Evolutionary conservation across 441 rosid species (phyloP).

Genomic region (Pelargonium australe): DNA sequence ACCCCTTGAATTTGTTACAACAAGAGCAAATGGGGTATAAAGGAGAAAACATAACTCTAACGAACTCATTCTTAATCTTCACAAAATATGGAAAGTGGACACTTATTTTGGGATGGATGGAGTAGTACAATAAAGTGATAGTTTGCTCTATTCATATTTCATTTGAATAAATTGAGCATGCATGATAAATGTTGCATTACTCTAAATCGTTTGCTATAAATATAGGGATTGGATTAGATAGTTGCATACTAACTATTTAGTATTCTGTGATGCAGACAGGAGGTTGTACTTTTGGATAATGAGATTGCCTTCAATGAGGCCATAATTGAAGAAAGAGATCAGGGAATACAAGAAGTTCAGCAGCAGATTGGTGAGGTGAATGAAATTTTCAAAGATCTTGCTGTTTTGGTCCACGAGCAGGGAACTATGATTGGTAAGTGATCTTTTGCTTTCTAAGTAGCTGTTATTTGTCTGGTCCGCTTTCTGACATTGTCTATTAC

Average conservation of each 20-base stretch:
- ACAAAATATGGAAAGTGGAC: too few species aligned
- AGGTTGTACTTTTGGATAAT: slow-evolving; percentile 48
- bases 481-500: slow-evolving; percentile 4
- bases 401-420: slow-evolving; percentile 66
- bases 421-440: slow-evolving; percentile 58
- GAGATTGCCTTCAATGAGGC: slow-evolving; percentile 67
- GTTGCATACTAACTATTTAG: neutral
- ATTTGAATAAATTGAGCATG: neutral
- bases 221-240: neutral
- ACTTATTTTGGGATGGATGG: too few species aligned
- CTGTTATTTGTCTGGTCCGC: neutral
- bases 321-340: slow-evolving; percentile 64
- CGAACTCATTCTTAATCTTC: too few species aligned
- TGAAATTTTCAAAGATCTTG: slow-evolving; percentile 68
- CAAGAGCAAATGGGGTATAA: too few species aligned
- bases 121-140: too few species aligned
- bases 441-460: slow-evolving; percentile 6
- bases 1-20: too few species aligned
- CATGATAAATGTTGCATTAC: neutral
- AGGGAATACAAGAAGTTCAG: slow-evolving; percentile 52
- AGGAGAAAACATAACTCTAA: too few species aligned
- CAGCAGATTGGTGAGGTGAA: slow-evolving; percentile 59
- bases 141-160: neutral
- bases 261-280: slow-evolving; percentile 37
- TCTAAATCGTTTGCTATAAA: neutral